phyloP scores from a whole-genome alignment of 2,329 filamentous ascomycete species.

The Sporothrix protearum region DNA sequence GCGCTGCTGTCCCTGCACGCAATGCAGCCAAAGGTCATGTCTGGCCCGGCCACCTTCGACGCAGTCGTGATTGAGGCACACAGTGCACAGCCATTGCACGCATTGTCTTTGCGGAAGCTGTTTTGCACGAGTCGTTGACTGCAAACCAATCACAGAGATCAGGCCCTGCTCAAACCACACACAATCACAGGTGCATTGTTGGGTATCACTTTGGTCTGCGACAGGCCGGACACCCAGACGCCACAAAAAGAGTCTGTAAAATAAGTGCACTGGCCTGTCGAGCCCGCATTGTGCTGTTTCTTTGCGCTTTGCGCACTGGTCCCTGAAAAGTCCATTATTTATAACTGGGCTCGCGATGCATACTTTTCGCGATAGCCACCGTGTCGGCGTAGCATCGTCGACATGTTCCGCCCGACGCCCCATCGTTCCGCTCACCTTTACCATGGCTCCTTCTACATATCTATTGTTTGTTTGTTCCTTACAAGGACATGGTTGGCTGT shows the following conservation, averaged over 20 bases:
- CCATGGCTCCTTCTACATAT: not conserved
- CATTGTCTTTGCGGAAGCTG: not conserved
- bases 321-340: not conserved
- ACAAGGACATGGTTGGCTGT: not conserved
- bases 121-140: not conserved
- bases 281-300: not conserved
- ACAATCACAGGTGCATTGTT: not conserved
- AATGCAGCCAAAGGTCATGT: not conserved
- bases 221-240: not conserved
- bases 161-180: not conserved
- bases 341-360: not conserved
- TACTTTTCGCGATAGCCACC: not conserved
- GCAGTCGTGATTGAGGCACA: not conserved
- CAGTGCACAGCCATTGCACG: not conserved
- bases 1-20: not conserved
- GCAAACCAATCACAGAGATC: not conserved
- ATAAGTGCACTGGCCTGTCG: not conserved
- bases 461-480: not conserved
- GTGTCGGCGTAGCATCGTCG: not conserved
- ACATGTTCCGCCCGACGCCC: not conserved
- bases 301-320: not conserved
- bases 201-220: not conserved
- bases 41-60: not conserved
- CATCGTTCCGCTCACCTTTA: not conserved
- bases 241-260: not conserved